Evolutionary conservation across 2,329 filamentous ascomycete species (phyloP).

Genomic region (Xylariomycetidae sp.): DNA sequence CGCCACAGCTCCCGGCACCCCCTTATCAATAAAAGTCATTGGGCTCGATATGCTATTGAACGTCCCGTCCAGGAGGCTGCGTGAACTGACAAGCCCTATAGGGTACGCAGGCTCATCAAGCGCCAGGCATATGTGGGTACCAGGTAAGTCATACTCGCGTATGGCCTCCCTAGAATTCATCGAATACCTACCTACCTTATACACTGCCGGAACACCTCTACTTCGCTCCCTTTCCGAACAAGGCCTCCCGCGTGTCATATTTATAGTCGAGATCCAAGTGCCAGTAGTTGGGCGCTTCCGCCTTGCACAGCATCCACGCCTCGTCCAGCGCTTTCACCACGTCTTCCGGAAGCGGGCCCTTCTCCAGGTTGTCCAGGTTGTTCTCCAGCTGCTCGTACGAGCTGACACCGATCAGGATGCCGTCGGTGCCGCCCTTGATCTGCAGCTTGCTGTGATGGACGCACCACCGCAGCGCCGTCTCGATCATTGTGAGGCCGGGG

Average conservation of each 20-base stretch:
- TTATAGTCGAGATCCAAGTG: conserved; percentile 58
- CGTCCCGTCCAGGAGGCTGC: too few relatives aligned
- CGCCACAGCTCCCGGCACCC: too few relatives aligned
- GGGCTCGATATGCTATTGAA: too few relatives aligned
- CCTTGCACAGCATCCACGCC: conserved; percentile 69
- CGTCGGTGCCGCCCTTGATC: conserved; percentile 48
- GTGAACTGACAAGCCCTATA: too few relatives aligned
- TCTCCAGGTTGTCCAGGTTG: conserved; percentile 53
- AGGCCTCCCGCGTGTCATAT: conserved; percentile 56
- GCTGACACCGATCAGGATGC: conserved; percentile 54
- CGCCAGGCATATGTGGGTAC: too few relatives aligned
- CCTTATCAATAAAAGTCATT: too few relatives aligned
- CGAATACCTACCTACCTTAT: too few relatives aligned
- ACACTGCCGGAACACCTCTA: conserved; percentile 4
- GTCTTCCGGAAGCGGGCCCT: conserved; percentile 70
- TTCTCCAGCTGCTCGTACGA: conserved; percentile 50
- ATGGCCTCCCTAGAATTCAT: too few relatives aligned
- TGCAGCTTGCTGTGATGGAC: conserved; percentile 62
- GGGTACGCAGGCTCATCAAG: too few relatives aligned
- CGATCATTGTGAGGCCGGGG: conserved; percentile 57
- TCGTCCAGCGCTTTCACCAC: conserved; percentile 69
- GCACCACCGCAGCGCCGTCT: conserved; percentile 68
- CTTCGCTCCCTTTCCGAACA: conserved; percentile 46
- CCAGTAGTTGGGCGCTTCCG: conserved; percentile 47
- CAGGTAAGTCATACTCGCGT: too few relatives aligned